Conservation (phyloP, 495 filamentous ascomycete species). For the Neurospora sp. region DNA sequence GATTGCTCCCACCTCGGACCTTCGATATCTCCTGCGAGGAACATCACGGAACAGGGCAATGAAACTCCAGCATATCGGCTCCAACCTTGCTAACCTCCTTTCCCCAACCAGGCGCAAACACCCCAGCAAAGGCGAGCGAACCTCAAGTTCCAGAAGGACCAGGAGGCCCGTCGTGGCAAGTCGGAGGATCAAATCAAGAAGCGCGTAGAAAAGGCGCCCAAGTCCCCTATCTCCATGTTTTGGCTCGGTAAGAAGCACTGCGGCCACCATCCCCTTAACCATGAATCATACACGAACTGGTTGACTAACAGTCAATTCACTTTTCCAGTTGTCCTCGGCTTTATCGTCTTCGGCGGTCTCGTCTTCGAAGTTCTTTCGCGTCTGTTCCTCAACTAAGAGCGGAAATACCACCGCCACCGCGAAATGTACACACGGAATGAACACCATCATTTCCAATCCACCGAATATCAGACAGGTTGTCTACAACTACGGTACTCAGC, state of each 20-base stretch:
- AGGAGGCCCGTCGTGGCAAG: constrained; percentile 78
- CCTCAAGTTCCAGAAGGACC: constrained; percentile 67
- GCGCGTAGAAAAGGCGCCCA: constrained; percentile 48
- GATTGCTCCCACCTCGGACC: neutral
- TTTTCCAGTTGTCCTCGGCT: constrained; percentile 57
- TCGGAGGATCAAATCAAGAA: constrained; percentile 59
- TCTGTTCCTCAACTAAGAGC: constrained; percentile 51
- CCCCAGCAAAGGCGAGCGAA: constrained; percentile 87
- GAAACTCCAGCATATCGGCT: neutral
- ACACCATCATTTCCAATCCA: neutral
- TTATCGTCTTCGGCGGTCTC: constrained; percentile 77
- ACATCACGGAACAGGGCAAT: neutral
- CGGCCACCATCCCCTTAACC: constrained; percentile 3
- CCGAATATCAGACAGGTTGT: neutral
- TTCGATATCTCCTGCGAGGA: neutral
- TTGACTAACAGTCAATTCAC: neutral
- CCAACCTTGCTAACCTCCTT: neutral
- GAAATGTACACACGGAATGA: neutral
- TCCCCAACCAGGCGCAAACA: constrained; percentile 67
- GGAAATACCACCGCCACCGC: neutral
- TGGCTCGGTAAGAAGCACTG: constrained; percentile 65
- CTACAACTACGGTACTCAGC: neutral
- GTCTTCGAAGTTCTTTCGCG: constrained; percentile 70
- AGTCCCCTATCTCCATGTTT: constrained; percentile 66
- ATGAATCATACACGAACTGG: neutral